Conservation (phyloP, 371 early-diverging fungal species). For the Blastocladiella emersonii region DNA sequence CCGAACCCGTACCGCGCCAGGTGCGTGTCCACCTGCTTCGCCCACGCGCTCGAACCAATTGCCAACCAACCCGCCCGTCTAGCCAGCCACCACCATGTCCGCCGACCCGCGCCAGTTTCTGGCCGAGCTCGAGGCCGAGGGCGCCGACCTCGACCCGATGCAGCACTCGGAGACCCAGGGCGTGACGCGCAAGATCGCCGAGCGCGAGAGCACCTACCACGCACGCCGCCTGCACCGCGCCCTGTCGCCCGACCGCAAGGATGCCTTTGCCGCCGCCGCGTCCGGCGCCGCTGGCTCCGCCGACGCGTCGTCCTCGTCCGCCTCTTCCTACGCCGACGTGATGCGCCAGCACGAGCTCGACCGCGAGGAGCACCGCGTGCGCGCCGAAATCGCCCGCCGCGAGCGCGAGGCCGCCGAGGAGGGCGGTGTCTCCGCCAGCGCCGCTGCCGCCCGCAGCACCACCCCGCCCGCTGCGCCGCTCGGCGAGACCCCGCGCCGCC, state of each 20-base stretch:
- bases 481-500: conserved; percentile 18
- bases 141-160: conserved; percentile 1
- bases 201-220: conserved; percentile 78
- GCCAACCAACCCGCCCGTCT: too few species aligned
- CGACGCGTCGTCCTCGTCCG: conserved; percentile 33
- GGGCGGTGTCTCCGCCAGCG: conserved; percentile 39
- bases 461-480: conserved; percentile 19
- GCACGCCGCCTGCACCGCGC: conserved; percentile 58
- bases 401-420: conserved; percentile 44
- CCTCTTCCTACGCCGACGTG: conserved; percentile 68
- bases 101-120: neutral
- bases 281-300: conserved; percentile 14
- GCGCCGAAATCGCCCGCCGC: conserved; percentile 44
- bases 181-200: conserved; percentile 43
- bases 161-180: neutral
- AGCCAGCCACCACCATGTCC: neutral
- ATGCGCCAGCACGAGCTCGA: conserved; percentile 77
- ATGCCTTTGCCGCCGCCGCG: conserved; percentile 54
- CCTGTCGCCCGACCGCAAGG: conserved; percentile 73
- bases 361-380: conserved; percentile 53
- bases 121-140: neutral
- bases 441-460: conserved; percentile 11
- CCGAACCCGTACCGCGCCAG: too few species aligned
- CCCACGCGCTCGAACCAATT: too few species aligned
- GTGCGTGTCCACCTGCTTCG: too few species aligned